Percentiles rank a stretch among this genome's conserved stretches.
Evolutionary conservation across 768 basidiomycete genomes (phyloP).

Genomic region (Melanogaster broomeanus): DNA sequence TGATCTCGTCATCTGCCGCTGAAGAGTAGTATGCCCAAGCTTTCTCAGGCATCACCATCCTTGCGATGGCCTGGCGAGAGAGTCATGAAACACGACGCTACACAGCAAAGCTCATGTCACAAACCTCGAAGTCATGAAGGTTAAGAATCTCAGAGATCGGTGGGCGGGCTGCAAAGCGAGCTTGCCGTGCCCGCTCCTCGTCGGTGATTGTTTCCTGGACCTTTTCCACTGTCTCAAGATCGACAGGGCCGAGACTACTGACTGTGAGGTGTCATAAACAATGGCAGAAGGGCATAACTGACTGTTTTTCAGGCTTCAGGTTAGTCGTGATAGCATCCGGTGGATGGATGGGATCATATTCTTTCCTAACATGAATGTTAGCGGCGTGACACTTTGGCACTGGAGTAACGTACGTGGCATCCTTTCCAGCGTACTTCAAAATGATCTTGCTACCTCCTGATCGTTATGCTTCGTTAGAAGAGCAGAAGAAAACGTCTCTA

Average conservation of each 20-base stretch:
- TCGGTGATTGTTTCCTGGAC: conserved; percentile 64
- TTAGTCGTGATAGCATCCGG: conserved; percentile 77
- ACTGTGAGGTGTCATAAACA: conserved; percentile 2
- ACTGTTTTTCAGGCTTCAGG: conserved; percentile 86
- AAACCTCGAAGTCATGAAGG: conserved; percentile 92
- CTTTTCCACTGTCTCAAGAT: conserved; percentile 65
- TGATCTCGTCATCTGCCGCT: conserved; percentile 96
- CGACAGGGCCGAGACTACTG: conserved; percentile 67
- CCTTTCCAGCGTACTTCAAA: conserved; percentile 86
- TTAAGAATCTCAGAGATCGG: conserved; percentile 79
- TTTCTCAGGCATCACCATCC: conserved; percentile 76
- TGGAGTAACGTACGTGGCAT: conserved; percentile 66
- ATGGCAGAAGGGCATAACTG: conserved; percentile 16
- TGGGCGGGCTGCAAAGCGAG: conserved; percentile 63
- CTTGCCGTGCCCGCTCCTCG: conserved; percentile 69
- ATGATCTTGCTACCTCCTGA: conserved; percentile 83
- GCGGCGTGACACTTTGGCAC: neutral
- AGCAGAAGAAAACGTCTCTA: neutral
- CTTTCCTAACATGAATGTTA: conserved; percentile 45
- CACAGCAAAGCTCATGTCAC: conserved; percentile 1
- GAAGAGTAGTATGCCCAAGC: conserved; percentile 98
- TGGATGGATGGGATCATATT: conserved; percentile 90
- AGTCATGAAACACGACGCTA: conserved; percentile 9
- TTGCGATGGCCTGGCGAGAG: conserved; percentile 71
- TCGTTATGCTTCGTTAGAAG: conserved; percentile 9